phyloP scores from a whole-genome alignment of 2,329 filamentous ascomycete species.

The Ramularia collo-cygni region DNA sequence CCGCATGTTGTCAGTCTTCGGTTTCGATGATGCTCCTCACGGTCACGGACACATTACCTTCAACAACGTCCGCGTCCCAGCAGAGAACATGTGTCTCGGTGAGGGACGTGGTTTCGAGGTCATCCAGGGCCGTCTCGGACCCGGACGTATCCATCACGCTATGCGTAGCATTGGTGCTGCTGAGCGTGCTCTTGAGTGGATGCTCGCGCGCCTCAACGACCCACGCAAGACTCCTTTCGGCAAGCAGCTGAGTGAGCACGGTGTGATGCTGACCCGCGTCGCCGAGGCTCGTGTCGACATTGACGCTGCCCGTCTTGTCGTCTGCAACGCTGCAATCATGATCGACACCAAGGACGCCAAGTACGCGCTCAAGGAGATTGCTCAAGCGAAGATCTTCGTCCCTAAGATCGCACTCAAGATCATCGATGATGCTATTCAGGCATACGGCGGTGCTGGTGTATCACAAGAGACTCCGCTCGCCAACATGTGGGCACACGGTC shows the following conservation, averaged over 20 bases:
- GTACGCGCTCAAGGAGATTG: slow-evolving; percentile 84
- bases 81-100: slow-evolving; percentile 77
- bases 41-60: slow-evolving; percentile 92
- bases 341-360: slow-evolving; percentile 90
- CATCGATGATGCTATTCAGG: slow-evolving; percentile 81
- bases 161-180: slow-evolving; percentile 92
- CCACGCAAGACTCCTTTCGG: slow-evolving; percentile 85
- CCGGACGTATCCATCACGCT: slow-evolving; percentile 93
- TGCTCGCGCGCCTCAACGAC: slow-evolving; percentile 92
- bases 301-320: slow-evolving; percentile 79
- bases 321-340: slow-evolving; percentile 89
- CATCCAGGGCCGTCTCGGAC: slow-evolving; percentile 92
- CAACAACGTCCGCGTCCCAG: slow-evolving; percentile 81
- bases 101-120: slow-evolving; percentile 96
- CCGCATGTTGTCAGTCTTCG: slow-evolving; percentile 90
- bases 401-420: slow-evolving; percentile 75
- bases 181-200: slow-evolving; percentile 87
- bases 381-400: slow-evolving; percentile 87
- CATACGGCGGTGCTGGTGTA: slow-evolving; percentile 83
- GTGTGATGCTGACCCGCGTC: slow-evolving; percentile 91
- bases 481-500: slow-evolving; percentile 35
- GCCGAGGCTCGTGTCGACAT: slow-evolving; percentile 90
- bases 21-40: slow-evolving; percentile 95
- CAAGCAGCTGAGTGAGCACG: slow-evolving; percentile 78
- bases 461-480: slow-evolving; percentile 90